Evolutionary conservation across 805 yeast genomes (phyloP).

Genomic region (Wickerhamiella lipophila): DNA sequence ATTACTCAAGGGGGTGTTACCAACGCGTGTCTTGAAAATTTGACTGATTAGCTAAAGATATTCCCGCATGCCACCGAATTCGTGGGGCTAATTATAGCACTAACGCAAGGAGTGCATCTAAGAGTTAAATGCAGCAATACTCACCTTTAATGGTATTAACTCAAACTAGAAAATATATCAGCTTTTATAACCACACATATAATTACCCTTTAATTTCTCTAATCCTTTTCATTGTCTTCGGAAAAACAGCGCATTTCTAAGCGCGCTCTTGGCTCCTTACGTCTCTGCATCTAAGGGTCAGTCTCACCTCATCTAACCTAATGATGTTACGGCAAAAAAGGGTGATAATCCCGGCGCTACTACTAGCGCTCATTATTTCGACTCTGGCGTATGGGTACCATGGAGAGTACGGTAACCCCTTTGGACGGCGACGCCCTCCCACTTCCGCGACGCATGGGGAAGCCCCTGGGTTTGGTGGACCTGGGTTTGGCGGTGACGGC

Average conservation of each 20-base stretch:
- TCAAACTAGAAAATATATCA: too few relatives aligned
- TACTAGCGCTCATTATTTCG: slow-evolving; percentile 2
- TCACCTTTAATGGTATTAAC: too few relatives aligned
- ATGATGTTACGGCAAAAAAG: slow-evolving; percentile 1
- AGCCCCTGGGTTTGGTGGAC: neutral
- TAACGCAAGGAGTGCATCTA: neutral
- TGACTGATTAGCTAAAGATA: too few relatives aligned
- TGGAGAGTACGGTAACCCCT: neutral
- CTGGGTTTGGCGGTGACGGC: neutral
- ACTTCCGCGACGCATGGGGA: neutral
- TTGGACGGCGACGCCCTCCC: neutral
- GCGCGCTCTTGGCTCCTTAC: neutral
- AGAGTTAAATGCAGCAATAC: too few relatives aligned
- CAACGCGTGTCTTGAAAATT: too few relatives aligned
- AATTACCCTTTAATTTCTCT: too few relatives aligned
- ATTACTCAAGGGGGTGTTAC: too few relatives aligned
- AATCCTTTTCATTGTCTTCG: neutral
- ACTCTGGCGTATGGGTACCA: slow-evolving; percentile 7
- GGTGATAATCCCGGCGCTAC: slow-evolving; percentile 6
- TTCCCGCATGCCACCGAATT: neutral
- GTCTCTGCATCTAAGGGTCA: neutral
- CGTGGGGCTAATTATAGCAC: neutral
- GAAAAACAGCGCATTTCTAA: neutral
- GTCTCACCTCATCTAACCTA: neutral
- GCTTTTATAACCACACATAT: too few relatives aligned